Percentiles rank a stretch among this genome's conserved stretches.
Conservation (phyloP, 495 filamentous ascomycete genomes). For the Talaromyces trachyspermus region DNA sequence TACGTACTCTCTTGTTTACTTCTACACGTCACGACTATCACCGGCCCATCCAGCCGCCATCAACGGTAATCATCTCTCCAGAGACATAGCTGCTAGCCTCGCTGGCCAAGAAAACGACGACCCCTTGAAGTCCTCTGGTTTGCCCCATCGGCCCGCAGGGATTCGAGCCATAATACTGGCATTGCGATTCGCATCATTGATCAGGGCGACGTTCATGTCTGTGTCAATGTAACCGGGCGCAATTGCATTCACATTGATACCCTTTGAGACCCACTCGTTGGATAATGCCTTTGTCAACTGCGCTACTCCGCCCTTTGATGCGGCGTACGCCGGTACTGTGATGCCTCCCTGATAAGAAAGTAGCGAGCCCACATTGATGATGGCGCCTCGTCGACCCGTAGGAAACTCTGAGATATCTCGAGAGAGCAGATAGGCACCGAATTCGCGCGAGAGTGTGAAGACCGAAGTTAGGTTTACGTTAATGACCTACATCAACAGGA, state of each 20-base stretch:
- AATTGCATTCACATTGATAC: constrained; percentile 75
- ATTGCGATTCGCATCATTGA: constrained; percentile 61
- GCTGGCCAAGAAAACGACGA: constrained; percentile 70
- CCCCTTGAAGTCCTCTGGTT: constrained; percentile 87
- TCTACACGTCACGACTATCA: constrained; percentile 25
- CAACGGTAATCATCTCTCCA: constrained; percentile 73
- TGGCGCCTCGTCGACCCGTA: constrained; percentile 56
- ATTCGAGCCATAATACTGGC: constrained; percentile 74
- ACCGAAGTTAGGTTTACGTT: constrained; percentile 79
- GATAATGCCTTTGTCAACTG: constrained; percentile 83
- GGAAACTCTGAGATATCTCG: constrained; percentile 44
- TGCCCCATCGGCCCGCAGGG: constrained; percentile 80
- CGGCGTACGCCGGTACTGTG: constrained; percentile 86
- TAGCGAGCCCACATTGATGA: constrained; percentile 82
- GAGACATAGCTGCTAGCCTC: constrained; percentile 72
- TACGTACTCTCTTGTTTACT: too few relatives aligned
- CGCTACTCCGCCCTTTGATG: constrained; percentile 77
- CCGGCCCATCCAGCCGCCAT: constrained; percentile 93
- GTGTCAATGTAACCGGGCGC: constrained; percentile 81
- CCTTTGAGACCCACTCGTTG: constrained; percentile 77
- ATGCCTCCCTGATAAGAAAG: constrained; percentile 88
- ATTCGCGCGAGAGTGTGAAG: constrained; percentile 76
- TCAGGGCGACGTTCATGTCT: constrained; percentile 84
- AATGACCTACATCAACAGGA: constrained; percentile 48
- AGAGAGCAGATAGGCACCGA: constrained; percentile 74